Evolutionary conservation across 202 grass and related monocot species (phyloP), one percentile per base, ranked within the genome.

Genomic region (Eragrostis tef): DNA sequence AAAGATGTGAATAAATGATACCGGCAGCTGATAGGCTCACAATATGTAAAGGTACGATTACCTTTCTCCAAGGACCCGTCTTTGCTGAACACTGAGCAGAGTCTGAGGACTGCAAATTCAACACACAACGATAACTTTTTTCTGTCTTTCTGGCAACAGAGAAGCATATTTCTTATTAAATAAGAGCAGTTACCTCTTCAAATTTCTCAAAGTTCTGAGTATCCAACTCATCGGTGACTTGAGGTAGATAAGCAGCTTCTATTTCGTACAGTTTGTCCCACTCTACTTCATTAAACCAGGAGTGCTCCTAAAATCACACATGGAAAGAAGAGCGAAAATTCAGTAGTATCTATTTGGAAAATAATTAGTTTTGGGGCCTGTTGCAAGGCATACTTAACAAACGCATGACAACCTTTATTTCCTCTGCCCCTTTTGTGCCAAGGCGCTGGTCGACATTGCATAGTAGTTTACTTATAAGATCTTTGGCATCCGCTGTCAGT

Each of bases 121-220:
- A 44, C 56, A 11, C 11, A 68, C 0, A 73, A 12, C 77, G 13
- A 60, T 11, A 86, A 51, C n/a, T 27, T 13, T 69, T 21, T 47
- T n/a, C n/a, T 10, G 3, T 54, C 9, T 34, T 64, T 3, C 2
- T 44, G 24, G 52, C 48, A 57, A 52, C 24, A 27, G n/a, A 86
- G 15, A 77, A 69, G 20, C 50, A 44, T 17, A 85, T 25, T 78
- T 46, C 11, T 78, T 70, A 74, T 41, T 10, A 27, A 43, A 20
- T 25, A 83, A 51, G 20, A 24, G 47, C 10, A 61, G 29, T 73
- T 75, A 98, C 95, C 92, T 98, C 95, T 75, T 98, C 95, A 61
- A 95, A 98, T 76, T 93, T 98, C 83, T 98, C 95, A 68, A 98
- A 98, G 53, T 98, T 98, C 83, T 94, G 92, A 43, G 95, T 98